These are phyloP conservation scores for Phytopythium boreale DNA, from an alignment of 352 stramenopile genomes.

Conservation along the genomic window DNA sequence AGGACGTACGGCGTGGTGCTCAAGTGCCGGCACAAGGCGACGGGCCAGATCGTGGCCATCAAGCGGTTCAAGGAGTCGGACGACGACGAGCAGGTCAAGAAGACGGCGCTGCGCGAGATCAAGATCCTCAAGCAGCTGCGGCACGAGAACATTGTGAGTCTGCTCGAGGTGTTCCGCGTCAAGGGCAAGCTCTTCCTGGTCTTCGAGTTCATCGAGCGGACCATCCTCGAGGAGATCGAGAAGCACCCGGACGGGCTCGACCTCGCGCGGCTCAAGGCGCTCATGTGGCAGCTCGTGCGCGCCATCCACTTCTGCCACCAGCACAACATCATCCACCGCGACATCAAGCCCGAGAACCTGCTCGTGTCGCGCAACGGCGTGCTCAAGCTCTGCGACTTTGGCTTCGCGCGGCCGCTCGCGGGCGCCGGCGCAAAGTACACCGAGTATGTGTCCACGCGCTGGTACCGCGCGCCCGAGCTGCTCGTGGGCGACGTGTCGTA, in stretches of 20 bases:
- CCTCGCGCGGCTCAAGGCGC: slow-evolving; percentile 50
- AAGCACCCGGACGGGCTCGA: slow-evolving; percentile 82
- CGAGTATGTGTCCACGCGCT: slow-evolving; percentile 92
- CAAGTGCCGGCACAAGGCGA: slow-evolving; percentile 82
- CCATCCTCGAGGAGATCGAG: slow-evolving; percentile 88
- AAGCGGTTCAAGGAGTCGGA: slow-evolving; percentile 92
- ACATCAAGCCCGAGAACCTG: slow-evolving; percentile 95
- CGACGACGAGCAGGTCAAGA: slow-evolving; percentile 89
- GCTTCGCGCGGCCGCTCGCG: slow-evolving; percentile 71
- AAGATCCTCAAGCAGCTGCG: slow-evolving; percentile 84
- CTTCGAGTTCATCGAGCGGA: slow-evolving; percentile 90
- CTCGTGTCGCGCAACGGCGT: slow-evolving; percentile 92
- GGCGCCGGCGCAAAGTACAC: slow-evolving; percentile 71
- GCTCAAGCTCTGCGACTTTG: slow-evolving; percentile 94
- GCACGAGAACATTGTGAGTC: slow-evolving; percentile 87
- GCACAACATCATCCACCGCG: slow-evolving; percentile 95
- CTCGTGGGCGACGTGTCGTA: slow-evolving; percentile 89
- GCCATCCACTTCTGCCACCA: slow-evolving; percentile 93
- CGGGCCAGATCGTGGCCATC: slow-evolving; percentile 86
- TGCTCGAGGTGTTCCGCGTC: slow-evolving; percentile 85
- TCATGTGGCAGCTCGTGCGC: slow-evolving; percentile 85
- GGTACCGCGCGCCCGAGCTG: slow-evolving; percentile 95
- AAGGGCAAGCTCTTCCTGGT: slow-evolving; percentile 83
- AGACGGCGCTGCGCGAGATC: slow-evolving; percentile 83
- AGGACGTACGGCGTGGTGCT: slow-evolving; percentile 87